These are phyloP conservation scores for Lepraria neglecta DNA, from an alignment of 495 filamentous ascomycete species.

Conservation along the genomic window DNA sequence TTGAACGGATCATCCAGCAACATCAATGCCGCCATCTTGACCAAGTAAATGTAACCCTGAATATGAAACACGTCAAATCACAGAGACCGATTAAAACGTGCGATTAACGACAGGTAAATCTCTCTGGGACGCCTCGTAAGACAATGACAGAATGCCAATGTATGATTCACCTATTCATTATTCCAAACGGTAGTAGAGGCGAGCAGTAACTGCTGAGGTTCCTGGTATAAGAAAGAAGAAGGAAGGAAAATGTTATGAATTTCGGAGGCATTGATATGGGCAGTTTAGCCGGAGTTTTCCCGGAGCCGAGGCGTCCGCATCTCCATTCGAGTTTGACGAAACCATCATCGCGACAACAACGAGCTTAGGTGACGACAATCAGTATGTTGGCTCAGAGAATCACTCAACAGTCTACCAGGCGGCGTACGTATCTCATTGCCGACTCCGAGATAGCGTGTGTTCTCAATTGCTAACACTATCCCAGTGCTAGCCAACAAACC, in stretches of 20 bases:
- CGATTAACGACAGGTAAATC: conserved; percentile 53
- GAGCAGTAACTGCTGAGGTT: conserved; percentile 41
- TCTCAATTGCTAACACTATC: conserved; percentile 32
- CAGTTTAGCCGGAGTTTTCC: conserved; percentile 12
- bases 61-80: conserved; percentile 30
- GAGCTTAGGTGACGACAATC: conserved; percentile 11
- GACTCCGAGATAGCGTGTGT: too few species aligned
- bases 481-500: conserved; percentile 46
- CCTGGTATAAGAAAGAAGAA: conserved; percentile 36
- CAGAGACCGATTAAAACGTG: conserved; percentile 38
- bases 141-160: conserved; percentile 46
- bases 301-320: conserved; percentile 19
- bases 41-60: conserved; percentile 24
- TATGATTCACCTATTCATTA: conserved; percentile 42
- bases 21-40: neutral
- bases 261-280: conserved; percentile 6
- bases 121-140: conserved; percentile 41
- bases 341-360: conserved; percentile 12
- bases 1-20: neutral
- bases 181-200: conserved; percentile 31
- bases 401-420: conserved; percentile 60
- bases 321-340: conserved; percentile 7
- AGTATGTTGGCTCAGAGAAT: conserved; percentile 63
- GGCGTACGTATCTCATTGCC: conserved; percentile 57
- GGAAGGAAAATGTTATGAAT: conserved; percentile 28